These are phyloP conservation scores for Chlorella vulgaris DNA, from an alignment of 139 green algal species.

Conservation along the genomic window DNA sequence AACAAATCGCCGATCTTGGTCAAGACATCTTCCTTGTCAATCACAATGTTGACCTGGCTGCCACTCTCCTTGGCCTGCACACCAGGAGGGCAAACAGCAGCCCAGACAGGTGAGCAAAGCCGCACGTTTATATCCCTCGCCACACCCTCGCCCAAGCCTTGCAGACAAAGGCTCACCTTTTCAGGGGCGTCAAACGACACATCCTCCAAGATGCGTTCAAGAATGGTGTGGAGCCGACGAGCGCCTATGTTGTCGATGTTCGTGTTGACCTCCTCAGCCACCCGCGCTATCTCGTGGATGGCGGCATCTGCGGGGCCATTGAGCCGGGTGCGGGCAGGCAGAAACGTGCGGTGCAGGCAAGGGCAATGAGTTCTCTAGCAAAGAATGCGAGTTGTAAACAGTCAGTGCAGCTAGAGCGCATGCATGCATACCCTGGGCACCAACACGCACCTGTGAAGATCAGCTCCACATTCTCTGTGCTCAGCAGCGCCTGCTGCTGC, in stretches of 20 bases:
- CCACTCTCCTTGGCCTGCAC: constrained; percentile 45
- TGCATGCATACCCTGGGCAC: background rate
- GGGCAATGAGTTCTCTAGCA: no score
- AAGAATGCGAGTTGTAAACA: no score
- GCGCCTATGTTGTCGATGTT: constrained; percentile 95
- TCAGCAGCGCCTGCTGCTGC: constrained; percentile 92
- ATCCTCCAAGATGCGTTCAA: constrained; percentile 94
- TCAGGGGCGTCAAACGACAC: constrained; percentile 93
- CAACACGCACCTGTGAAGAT: constrained; percentile 70
- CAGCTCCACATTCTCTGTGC: constrained; percentile 90
- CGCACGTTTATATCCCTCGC: no score
- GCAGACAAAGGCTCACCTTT: background rate
- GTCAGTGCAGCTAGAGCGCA: background rate
- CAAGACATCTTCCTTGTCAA: constrained; percentile 71
- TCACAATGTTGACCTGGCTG: constrained; percentile 42
- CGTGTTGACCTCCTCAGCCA: constrained; percentile 86
- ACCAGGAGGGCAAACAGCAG: background rate
- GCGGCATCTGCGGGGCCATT: constrained; percentile 59
- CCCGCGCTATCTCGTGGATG: constrained; percentile 70
- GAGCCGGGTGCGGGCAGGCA: background rate
- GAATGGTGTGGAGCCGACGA: constrained; percentile 89
- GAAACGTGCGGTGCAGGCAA: no score
- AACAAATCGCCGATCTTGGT: constrained; percentile 66
- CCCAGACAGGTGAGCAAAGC: no score
- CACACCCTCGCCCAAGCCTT: no score